phyloP scores from a whole-genome alignment of 139 green algal species.

The Chlamydomonas schloesseri region DNA sequence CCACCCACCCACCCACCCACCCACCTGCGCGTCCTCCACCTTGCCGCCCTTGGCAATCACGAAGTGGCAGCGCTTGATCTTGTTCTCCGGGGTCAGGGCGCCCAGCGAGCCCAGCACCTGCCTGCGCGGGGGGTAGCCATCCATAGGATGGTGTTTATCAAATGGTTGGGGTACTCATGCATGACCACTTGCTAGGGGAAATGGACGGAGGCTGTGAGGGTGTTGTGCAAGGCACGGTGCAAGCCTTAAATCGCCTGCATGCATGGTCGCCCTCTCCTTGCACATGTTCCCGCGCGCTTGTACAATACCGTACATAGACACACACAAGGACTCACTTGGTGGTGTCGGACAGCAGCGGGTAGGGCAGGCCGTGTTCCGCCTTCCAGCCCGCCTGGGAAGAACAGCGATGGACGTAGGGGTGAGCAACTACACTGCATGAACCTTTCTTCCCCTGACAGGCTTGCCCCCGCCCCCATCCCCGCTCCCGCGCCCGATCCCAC shows the following conservation, averaged over 20 bases:
- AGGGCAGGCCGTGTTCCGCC: constrained; percentile 28
- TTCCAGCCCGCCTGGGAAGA: constrained; percentile 48
- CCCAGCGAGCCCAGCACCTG: constrained; percentile 46
- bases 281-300: too few relatives aligned
- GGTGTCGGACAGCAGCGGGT: constrained; percentile 46
- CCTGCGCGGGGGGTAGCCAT: neutral
- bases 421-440: too few relatives aligned
- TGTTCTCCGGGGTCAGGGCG: constrained; percentile 23
- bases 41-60: constrained; percentile 46
- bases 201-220: too few relatives aligned
- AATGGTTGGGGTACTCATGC: too few relatives aligned
- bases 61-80: constrained; percentile 49
- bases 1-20: neutral
- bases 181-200: too few relatives aligned
- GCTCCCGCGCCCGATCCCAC: too few relatives aligned
- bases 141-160: neutral
- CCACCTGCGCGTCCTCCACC: constrained; percentile 26
- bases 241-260: too few relatives aligned
- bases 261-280: too few relatives aligned
- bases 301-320: too few relatives aligned
- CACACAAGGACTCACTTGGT: neutral
- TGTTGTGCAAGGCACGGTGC: too few relatives aligned
- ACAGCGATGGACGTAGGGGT: neutral
- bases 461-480: too few relatives aligned
- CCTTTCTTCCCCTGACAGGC: too few relatives aligned